A percentile compares a stretch with the other conserved stretches of the same genome.
Conservation (phyloP, 768 basidiomycete genomes). For the Daedalea quercina region DNA sequence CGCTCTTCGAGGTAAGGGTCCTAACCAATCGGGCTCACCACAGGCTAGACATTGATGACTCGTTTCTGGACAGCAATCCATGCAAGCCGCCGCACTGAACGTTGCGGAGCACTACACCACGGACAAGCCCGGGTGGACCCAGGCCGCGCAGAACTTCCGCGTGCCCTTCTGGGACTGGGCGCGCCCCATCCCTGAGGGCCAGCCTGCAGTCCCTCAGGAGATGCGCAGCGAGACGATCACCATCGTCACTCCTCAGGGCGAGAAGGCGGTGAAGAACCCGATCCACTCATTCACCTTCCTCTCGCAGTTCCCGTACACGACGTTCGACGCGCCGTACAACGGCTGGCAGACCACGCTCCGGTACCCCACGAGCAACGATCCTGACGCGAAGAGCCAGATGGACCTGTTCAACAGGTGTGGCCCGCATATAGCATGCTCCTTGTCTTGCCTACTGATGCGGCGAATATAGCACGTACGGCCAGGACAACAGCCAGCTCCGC, state of each 20-base stretch:
- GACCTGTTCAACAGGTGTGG: conserved; percentile 3
- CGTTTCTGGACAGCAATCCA: conserved; percentile 33
- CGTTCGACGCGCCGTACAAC: conserved; percentile 10
- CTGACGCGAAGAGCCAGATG: conserved; percentile 7
- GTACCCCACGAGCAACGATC: conserved; percentile 18
- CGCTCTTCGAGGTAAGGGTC: conserved; percentile 39
- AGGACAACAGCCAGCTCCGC: neutral
- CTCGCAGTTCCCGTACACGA: conserved; percentile 2
- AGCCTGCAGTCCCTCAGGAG: conserved; percentile 29
- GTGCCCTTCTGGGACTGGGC: conserved; percentile 52
- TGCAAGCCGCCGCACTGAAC: conserved; percentile 32
- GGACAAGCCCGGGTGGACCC: conserved; percentile 19
- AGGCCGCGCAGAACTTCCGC: conserved; percentile 30
- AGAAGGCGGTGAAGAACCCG: conserved; percentile 12
- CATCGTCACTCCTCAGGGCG: conserved; percentile 28
- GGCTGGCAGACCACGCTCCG: conserved; percentile 28
- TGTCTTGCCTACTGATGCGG: conserved; percentile 1
- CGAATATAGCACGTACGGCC: neutral
- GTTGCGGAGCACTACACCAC: conserved; percentile 36
- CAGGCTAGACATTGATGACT: no score
- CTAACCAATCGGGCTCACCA: no score
- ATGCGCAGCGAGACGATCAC: conserved; percentile 30
- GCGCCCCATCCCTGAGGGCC: conserved; percentile 6
- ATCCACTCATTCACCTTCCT: conserved; percentile 10
- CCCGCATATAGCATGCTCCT: conserved; percentile 13